These are phyloP conservation scores for Globisporangium ultimum DNA, from an alignment of 352 stramenopile genomes.

Conservation along the genomic window DNA sequence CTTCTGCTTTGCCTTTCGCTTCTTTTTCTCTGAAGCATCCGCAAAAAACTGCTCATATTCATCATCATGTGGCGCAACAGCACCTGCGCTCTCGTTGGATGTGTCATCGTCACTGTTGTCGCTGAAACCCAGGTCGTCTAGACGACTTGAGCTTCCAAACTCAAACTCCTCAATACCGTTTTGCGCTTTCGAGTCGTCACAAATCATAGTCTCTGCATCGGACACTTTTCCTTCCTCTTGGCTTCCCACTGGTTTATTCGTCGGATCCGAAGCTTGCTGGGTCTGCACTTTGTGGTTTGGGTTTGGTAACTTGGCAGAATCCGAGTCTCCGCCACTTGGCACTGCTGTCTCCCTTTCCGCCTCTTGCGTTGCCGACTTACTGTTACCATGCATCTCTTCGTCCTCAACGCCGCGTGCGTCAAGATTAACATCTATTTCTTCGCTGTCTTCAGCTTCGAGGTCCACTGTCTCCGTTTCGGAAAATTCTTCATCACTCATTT, in stretches of 20 bases:
- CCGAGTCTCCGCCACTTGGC: not conserved
- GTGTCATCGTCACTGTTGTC: conserved; percentile 39
- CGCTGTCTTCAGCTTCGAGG: conserved; percentile 24
- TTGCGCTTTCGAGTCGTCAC: conserved; percentile 8
- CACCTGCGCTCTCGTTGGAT: conserved; percentile 1
- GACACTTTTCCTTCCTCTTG: not conserved
- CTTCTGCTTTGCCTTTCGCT: conserved; percentile 13
- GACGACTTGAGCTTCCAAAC: not conserved
- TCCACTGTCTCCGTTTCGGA: conserved; percentile 39
- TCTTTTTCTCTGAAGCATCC: conserved; percentile 6
- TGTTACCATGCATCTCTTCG: not conserved
- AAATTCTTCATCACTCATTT: conserved; percentile 20
- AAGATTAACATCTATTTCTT: conserved; percentile 21
- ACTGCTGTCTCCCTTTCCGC: too few relatives aligned
- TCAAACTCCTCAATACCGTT: conserved; percentile 10
- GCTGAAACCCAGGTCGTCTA: conserved; percentile 15
- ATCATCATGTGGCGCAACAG: conserved; percentile 9
- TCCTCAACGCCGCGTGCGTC: not conserved
- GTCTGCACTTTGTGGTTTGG: not conserved
- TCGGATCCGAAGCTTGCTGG: not conserved
- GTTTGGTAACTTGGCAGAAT: not conserved
- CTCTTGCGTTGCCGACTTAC: not conserved
- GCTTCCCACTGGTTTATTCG: not conserved
- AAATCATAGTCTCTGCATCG: conserved; percentile 12
- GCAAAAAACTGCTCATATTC: conserved; percentile 17